Evolutionary conservation across 331 rosid genomes (phyloP).

Genomic region (Pyracantha coccinea): DNA sequence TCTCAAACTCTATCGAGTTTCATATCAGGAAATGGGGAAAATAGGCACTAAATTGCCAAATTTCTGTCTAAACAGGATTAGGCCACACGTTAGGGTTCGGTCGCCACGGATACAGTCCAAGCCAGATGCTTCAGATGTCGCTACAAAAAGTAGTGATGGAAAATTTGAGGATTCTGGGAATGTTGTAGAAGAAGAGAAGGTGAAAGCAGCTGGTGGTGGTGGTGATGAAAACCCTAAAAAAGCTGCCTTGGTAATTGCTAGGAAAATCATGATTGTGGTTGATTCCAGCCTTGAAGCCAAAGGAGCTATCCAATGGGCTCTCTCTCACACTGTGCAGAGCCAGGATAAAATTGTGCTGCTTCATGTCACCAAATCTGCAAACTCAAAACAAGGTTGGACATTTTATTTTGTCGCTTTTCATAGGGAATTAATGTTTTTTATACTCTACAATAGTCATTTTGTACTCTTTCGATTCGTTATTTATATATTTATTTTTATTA

Average conservation of each 20-base stretch:
- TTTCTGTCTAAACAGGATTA: constrained; percentile 77
- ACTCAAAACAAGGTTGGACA: constrained; percentile 52
- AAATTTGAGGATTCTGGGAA: constrained; percentile 13
- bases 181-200: constrained; percentile 16
- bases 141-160: constrained; percentile 12
- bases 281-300: constrained; percentile 90
- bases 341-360: constrained; percentile 72
- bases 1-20: background rate
- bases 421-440: background rate
- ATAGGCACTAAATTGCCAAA: constrained; percentile 61
- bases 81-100: constrained; percentile 80
- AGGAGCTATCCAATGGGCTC: constrained; percentile 86
- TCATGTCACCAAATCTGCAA: constrained; percentile 57
- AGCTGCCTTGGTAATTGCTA: constrained; percentile 25
- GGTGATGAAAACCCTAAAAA: constrained; percentile 14
- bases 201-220: constrained; percentile 8
- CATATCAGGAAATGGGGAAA: constrained; percentile 54
- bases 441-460: no score
- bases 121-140: constrained; percentile 7
- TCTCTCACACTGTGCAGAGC: constrained; percentile 74
- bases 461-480: no score
- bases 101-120: constrained; percentile 59
- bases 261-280: constrained; percentile 87
- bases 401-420: background rate
- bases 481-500: no score